Base-by-base conservation (phyloP, 163 green algal genomes). In the Chlorella variabilis region DNA sequence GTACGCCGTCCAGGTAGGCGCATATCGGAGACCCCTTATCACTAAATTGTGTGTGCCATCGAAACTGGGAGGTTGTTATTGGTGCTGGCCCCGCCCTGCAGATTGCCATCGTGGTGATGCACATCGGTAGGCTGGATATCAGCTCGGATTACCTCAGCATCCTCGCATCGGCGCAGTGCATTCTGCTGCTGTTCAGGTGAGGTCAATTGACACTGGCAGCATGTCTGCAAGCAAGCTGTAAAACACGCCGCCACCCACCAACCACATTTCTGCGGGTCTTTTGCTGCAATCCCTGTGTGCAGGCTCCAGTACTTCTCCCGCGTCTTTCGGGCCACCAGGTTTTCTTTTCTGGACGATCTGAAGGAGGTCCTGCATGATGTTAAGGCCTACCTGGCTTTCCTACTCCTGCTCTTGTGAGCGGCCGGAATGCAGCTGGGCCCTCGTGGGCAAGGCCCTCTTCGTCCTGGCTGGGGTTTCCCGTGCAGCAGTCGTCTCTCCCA, bases 1-100 rank as follows among this genome's bases (percentile, higher is more conserved):
- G 15, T 96, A 96, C 80, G 49, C 83, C 0, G 41, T 93, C 13
- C 91, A 95, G 84, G 78, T 91, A 34, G 31, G 70, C 2, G 63
- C n/a, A n/a, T n/a, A n/a, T n/a, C n/a, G n/a, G n/a, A n/a, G n/a
- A n/a, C n/a, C n/a, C n/a, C n/a, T n/a, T n/a, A n/a, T n/a, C n/a
- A n/a, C n/a, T n/a, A n/a, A n/a, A n/a, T n/a, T n/a, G n/a, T n/a
- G n/a, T n/a, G n/a, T n/a, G n/a, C n/a, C n/a, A n/a, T n/a, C n/a
- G n/a, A n/a, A n/a, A n/a, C n/a, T n/a, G n/a, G n/a, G n/a, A n/a
- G n/a, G n/a, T n/a, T n/a, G n/a, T n/a, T n/a, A n/a, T n/a, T n/a
- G n/a, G n/a, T n/a, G n/a, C n/a, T n/a, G n/a, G n/a, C n/a, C n/a
- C n/a, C n/a, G n/a, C 42, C n/a, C 8, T 38, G 41, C 81, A 89